Base-by-base conservation (phyloP, 2,329 filamentous ascomycete species). In the Colletotrichum scovillei region DNA sequence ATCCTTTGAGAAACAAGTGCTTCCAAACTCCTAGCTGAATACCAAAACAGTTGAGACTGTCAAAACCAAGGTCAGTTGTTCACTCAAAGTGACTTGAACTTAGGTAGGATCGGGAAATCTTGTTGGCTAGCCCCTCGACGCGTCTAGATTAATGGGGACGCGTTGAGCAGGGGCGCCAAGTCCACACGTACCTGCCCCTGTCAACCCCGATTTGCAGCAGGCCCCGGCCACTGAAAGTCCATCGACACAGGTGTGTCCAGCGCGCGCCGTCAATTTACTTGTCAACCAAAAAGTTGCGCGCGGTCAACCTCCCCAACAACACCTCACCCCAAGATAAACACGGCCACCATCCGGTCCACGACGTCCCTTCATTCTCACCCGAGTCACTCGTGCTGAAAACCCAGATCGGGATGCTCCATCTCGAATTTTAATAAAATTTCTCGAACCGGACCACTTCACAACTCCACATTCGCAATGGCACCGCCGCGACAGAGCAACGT, bases 121-220 rank as follows among this genome's bases (percentile, higher is more conserved):
- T 42, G 11, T 26, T 56, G 46, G 57, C 57, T 22, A 49, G 52
- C 63, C 73, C 74, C 77, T 77, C 75, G 76, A 78, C 77, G 77
- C 77, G 77, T 78, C 70, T 26, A 35, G 26, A 60, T 60, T 19
- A 49, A 56, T 55, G 55, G 71, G 70, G 76, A 76, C 76, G 76
- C 76, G 76, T 76, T 59, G 38, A 28, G 55, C 14, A 14, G 42
- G 69, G 59, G 59, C 57, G 42, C 67, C 46, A 22, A 2, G 28
- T 38, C 59, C 56, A 70, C 67, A 57, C 28, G 60, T 46, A 32
- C 67, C 55, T 24, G 22, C 38, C 49, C 70, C 67, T 57, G 32
- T 32, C 42, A 12, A 38, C n/a, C 24, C 52, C 42, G 12, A n/a
- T 14, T 53, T 59, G 52, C 58, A 62, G 68, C 26, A 30, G 52